Conservation (phyloP, 495 filamentous ascomycete genomes). For the Amorphotheca resinae region DNA sequence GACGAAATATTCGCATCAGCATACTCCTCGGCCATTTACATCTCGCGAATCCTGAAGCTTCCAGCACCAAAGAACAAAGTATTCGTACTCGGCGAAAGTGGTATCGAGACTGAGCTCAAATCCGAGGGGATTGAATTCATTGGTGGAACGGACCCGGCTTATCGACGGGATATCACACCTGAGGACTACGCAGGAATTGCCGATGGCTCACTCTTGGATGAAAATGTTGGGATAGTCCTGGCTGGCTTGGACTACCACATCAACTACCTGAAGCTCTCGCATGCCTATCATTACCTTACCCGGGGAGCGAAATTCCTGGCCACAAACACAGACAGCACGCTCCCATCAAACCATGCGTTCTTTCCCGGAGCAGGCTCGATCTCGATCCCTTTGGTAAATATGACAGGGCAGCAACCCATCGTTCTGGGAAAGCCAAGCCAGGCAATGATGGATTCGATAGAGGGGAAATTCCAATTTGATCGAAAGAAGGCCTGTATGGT, state of each 20-base stretch:
- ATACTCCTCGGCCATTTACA: conserved; percentile 92
- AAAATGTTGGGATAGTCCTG: conserved; percentile 80
- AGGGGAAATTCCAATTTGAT: conserved; percentile 87
- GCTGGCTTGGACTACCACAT: conserved; percentile 84
- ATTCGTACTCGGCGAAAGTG: conserved; percentile 81
- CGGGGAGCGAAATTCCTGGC: conserved; percentile 82
- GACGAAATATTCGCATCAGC: conserved; percentile 95
- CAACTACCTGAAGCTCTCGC: conserved; percentile 82
- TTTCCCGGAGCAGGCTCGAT: conserved; percentile 89
- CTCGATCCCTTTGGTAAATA: conserved; percentile 65
- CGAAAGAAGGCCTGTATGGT: conserved; percentile 86
- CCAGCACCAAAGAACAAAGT: conserved; percentile 74
- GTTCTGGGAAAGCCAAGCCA: conserved; percentile 89
- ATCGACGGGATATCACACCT: conserved; percentile 60
- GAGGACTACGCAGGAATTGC: conserved; percentile 70
- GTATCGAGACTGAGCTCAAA: conserved; percentile 79
- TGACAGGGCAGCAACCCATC: conserved; percentile 55
- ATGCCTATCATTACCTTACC: conserved; percentile 74
- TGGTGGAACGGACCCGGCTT: conserved; percentile 76
- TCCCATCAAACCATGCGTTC: conserved; percentile 64
- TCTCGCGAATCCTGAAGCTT: conserved; percentile 78
- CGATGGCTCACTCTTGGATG: conserved; percentile 63
- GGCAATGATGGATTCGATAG: conserved; percentile 98
- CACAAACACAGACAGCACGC: conserved; percentile 81
- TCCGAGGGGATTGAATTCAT: conserved; percentile 67